Conservation (phyloP, 2,329 filamentous ascomycete genomes). For the Pleoardoris graminearum region DNA sequence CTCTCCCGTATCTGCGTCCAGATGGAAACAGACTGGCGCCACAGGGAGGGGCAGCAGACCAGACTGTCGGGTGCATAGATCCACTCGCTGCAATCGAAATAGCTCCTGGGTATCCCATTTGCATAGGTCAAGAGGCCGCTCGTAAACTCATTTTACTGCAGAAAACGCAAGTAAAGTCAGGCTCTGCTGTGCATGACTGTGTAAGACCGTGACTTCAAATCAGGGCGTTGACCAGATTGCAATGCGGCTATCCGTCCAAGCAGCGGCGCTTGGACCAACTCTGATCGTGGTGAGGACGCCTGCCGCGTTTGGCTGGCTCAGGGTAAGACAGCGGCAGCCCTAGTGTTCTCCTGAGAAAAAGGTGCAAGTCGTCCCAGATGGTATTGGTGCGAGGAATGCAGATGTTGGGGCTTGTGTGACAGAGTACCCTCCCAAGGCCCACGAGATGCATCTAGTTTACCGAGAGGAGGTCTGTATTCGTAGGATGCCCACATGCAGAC, state of each 20-base stretch:
- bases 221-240: conserved; percentile 20
- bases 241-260: conserved; percentile 31
- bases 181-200: not conserved
- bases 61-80: conserved; percentile 9
- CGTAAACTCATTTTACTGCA: not conserved
- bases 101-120: not conserved
- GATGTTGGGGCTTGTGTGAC: conserved; percentile 24
- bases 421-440: conserved; percentile 24
- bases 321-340: conserved; percentile 21
- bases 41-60: conserved; percentile 9
- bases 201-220: not conserved
- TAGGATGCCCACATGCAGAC: conserved; percentile 30
- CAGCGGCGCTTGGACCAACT: conserved; percentile 18
- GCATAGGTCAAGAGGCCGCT: not conserved
- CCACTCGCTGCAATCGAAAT: conserved; percentile 4
- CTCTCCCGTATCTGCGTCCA: not conserved
- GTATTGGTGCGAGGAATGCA: conserved; percentile 37
- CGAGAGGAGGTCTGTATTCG: conserved; percentile 25
- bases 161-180: not conserved
- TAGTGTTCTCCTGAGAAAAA: conserved; percentile 14
- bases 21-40: conserved; percentile 7
- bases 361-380: conserved; percentile 13
- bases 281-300: conserved; percentile 17
- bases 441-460: conserved; percentile 26
- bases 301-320: conserved; percentile 19